Evolutionary conservation across 78 protist genomes (phyloP).

Genomic region (slime mould (Dictyostelium discoideum)): dicty_2.7 NC_007089.4:4200001-4200500

Average conservation of each 20-base stretch:
- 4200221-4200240: slow-evolving; percentile 44
- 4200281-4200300: neutral
- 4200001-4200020: neutral
- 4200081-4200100: neutral
- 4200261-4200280: neutral
- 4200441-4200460: neutral
- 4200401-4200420: slow-evolving; percentile 1
- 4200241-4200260: neutral
- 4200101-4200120: neutral
- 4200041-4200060: neutral
- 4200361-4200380: slow-evolving; percentile 19
- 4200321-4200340: slow-evolving; percentile 26
- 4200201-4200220: neutral
- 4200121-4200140: neutral
- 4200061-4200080: slow-evolving; percentile 32
- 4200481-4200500: neutral
- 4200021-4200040: too few relatives aligned
- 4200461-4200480: neutral
- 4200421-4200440: neutral
- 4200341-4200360: slow-evolving; percentile 35
- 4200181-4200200: slow-evolving; percentile 10
- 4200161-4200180: neutral
- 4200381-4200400: neutral
- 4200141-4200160: neutral
- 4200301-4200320: neutral